Evolutionary conservation across 2,329 filamentous ascomycete genomes (phyloP).

Genomic region (Aureobasidium zeae): DNA sequence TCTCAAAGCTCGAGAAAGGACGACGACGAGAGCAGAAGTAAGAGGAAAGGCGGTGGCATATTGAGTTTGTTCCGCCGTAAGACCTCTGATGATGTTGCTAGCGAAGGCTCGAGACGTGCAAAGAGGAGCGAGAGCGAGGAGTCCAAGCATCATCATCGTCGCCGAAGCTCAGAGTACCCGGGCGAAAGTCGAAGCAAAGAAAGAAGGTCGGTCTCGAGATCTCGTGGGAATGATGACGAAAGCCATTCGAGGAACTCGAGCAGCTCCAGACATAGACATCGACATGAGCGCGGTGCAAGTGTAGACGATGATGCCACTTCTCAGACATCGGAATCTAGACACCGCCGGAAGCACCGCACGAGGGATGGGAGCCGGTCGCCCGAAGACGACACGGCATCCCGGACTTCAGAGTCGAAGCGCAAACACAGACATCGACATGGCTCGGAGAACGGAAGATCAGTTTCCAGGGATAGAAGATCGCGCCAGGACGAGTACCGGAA

Average conservation of each 20-base stretch:
- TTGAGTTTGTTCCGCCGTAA: conserved; percentile 40
- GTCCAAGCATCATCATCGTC: conserved; percentile 34
- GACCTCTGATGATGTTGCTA: conserved; percentile 32
- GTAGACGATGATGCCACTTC: conserved; percentile 19
- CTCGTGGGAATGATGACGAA: conserved; percentile 20
- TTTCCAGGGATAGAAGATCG: not conserved
- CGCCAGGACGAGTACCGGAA: no score
- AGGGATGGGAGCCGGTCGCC: not conserved
- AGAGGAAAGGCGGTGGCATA: conserved; percentile 38
- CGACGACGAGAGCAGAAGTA: conserved; percentile 35
- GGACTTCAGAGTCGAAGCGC: conserved; percentile 7
- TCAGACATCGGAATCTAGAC: conserved; percentile 6
- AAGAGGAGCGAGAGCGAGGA: conserved; percentile 35
- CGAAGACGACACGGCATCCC: conserved; percentile 2
- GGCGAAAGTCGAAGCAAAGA: conserved; percentile 19
- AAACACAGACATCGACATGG: conserved; percentile 6
- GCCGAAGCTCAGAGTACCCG: conserved; percentile 28
- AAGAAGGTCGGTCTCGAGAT: conserved; percentile 19
- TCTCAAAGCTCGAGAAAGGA: conserved; percentile 24
- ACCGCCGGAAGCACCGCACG: conserved; percentile 5
- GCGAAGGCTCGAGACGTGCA: conserved; percentile 26
- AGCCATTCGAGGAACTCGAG: conserved; percentile 20
- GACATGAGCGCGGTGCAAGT: conserved; percentile 19
- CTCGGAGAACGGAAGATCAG: not conserved
- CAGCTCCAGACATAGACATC: conserved; percentile 18